A percentile compares a stretch with the other conserved stretches of the same genome.
These are phyloP conservation scores for Kazachstania kunashirensis DNA, from an alignment of 805 yeast genomes.

Conservation along the genomic window DNA sequence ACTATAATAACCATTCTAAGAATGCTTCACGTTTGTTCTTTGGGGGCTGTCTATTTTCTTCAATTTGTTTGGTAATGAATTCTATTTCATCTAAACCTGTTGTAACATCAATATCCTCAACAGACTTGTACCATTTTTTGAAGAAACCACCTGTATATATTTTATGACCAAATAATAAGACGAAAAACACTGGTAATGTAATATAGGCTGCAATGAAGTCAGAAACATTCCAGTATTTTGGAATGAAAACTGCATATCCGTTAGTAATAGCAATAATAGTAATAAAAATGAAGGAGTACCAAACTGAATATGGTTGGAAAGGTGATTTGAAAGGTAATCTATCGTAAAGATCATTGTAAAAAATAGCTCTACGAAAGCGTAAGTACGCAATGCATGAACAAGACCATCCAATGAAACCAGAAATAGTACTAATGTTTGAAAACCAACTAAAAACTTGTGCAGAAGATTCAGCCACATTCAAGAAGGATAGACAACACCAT, in stretches of 20 bases:
- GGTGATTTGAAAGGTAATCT: conserved; percentile 50
- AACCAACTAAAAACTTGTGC: conserved; percentile 54
- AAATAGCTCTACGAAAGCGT: conserved; percentile 57
- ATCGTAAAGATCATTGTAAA: conserved; percentile 41
- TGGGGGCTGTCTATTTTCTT: conserved; percentile 19
- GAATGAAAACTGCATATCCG: conserved; percentile 59
- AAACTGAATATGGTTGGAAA: conserved; percentile 50
- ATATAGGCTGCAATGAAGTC: conserved; percentile 67
- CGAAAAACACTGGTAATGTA: conserved; percentile 38
- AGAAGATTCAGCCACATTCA: conserved; percentile 46
- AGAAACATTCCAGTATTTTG: conserved; percentile 37
- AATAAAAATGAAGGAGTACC: conserved; percentile 42
- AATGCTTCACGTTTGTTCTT: conserved; percentile 13
- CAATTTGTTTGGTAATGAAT: conserved; percentile 35
- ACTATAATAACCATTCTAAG: conserved; percentile 8
- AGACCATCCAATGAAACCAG: conserved; percentile 60
- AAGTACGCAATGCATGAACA: conserved; percentile 43
- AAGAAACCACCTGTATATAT: conserved; percentile 34
- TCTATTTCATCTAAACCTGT: conserved; percentile 55
- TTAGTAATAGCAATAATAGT: conserved; percentile 53
- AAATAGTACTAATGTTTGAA: conserved; percentile 53
- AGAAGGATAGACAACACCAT: conserved; percentile 40
- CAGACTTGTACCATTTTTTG: conserved; percentile 38
- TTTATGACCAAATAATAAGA: conserved; percentile 51
- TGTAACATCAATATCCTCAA: conserved; percentile 49